These are phyloP conservation scores for Melaleuca alternifolia DNA, from an alignment of 345 rosid species.

Conservation along the genomic window DNA sequence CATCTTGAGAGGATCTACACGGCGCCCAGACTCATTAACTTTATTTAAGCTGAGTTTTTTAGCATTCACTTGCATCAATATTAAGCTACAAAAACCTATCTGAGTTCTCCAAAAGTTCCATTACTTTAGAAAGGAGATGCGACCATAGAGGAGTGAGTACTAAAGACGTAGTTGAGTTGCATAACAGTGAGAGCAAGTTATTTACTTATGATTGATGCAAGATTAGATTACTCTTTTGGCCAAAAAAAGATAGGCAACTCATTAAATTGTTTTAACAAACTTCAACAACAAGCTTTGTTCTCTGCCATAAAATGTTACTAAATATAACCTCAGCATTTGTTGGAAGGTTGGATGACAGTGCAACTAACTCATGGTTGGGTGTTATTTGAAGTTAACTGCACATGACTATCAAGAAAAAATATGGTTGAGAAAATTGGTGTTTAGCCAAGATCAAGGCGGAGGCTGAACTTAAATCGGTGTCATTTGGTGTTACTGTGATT, in stretches of 20 bases:
- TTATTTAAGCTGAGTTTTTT: not conserved
- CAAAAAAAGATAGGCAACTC: not conserved
- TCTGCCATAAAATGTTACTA: not conserved
- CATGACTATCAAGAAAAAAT: not conserved
- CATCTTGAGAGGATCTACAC: not conserved
- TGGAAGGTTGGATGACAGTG: not conserved
- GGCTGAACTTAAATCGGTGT: not conserved
- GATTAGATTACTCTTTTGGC: not conserved
- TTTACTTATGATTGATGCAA: not conserved
- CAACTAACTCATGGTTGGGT: not conserved
- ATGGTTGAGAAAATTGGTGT: not conserved
- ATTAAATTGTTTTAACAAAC: not conserved
- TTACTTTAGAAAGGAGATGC: not conserved
- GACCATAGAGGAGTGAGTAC: not conserved
- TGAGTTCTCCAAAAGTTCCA: not conserved
- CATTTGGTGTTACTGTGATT: not conserved
- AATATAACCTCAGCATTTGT: not conserved
- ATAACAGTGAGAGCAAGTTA: not conserved
- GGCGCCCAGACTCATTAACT: not conserved
- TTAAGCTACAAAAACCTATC: not conserved
- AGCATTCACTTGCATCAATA: not conserved
- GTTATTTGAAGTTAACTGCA: not conserved
- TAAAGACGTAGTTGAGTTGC: not conserved
- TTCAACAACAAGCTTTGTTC: not conserved
- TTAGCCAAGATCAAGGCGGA: not conserved